phyloP scores from a whole-genome alignment of 2,329 filamentous ascomycete genomes.

The Penicillium sp. region DNA sequence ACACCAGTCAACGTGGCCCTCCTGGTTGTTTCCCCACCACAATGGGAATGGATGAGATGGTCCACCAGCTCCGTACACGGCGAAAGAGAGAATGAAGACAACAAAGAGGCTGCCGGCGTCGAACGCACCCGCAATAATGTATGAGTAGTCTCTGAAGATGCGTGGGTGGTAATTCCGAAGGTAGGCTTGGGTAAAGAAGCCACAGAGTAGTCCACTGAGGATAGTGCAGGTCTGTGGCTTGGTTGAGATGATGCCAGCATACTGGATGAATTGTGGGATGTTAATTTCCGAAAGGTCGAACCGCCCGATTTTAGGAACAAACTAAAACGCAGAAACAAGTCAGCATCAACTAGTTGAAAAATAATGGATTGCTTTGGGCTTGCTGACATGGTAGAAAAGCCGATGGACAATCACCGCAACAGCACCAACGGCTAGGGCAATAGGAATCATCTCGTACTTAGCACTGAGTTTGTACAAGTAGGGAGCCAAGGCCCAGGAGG shows the following conservation, averaged over 20 bases:
- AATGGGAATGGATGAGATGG: constrained; percentile 46
- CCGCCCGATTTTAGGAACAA: constrained; percentile 48
- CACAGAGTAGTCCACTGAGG: constrained; percentile 43
- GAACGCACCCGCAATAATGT: constrained; percentile 52
- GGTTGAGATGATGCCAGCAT: constrained; percentile 52
- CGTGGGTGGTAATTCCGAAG: constrained; percentile 54
- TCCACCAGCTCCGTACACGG: constrained; percentile 55
- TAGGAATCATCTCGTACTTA: constrained; percentile 44
- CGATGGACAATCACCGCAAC: constrained; percentile 12
- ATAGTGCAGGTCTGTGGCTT: constrained; percentile 57
- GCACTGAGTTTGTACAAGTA: constrained; percentile 55
- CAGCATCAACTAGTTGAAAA: background rate
- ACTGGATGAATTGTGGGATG: constrained; percentile 55
- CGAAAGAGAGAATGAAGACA: constrained; percentile 56
- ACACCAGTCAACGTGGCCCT: constrained; percentile 51
- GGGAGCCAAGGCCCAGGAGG: constrained; percentile 49
- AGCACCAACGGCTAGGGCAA: constrained; percentile 51
- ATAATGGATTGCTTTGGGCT: background rate
- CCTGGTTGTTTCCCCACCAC: constrained; percentile 56
- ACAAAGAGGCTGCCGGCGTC: constrained; percentile 51
- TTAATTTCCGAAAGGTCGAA: constrained; percentile 49
- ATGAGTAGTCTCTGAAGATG: constrained; percentile 55
- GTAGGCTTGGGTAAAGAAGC: constrained; percentile 53
- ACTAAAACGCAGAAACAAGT: constrained; percentile 29
- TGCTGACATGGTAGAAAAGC: constrained; percentile 10